Conservation (phyloP, 1,139 yeast genomes). For the Wickerhamiella pararugosa region DNA sequence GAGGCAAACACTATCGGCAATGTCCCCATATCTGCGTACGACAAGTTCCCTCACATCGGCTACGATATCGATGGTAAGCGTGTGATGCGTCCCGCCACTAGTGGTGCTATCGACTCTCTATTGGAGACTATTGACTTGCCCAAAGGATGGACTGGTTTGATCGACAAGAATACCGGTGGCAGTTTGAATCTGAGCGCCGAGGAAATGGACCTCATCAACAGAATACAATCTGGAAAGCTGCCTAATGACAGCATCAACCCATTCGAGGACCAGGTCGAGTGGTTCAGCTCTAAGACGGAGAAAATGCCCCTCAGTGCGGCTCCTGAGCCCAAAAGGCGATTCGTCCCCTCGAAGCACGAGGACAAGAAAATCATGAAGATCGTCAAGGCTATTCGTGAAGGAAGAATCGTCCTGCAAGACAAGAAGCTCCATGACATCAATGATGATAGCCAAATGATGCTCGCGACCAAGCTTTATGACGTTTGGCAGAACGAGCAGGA, state of each 20-base stretch:
- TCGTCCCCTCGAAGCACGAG: slow-evolving; percentile 92
- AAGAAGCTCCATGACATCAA: slow-evolving; percentile 40
- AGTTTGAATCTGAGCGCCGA: slow-evolving; percentile 74
- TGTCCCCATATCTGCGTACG: slow-evolving; percentile 84
- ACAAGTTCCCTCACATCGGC: slow-evolving; percentile 94
- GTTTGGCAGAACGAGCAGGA: slow-evolving; percentile 61
- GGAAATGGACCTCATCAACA: slow-evolving; percentile 76
- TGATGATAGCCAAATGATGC: slow-evolving; percentile 29
- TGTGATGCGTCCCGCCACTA: slow-evolving; percentile 97
- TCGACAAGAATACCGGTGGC: slow-evolving; percentile 84
- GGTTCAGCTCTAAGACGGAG: slow-evolving; percentile 81
- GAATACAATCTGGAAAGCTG: slow-evolving; percentile 71
- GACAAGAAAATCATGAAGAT: slow-evolving; percentile 93
- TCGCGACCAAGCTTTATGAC: slow-evolving; percentile 34
- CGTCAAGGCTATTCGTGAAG: slow-evolving; percentile 91
- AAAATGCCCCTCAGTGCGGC: slow-evolving; percentile 85
- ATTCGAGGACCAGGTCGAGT: slow-evolving; percentile 85
- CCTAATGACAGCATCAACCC: slow-evolving; percentile 75
- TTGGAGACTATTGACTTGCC: slow-evolving; percentile 86
- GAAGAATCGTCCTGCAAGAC: slow-evolving; percentile 69
- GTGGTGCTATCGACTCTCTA: slow-evolving; percentile 80
- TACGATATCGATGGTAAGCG: slow-evolving; percentile 95
- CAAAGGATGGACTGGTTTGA: slow-evolving; percentile 95
- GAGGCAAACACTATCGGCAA: slow-evolving; percentile 83
- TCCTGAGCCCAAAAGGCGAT: slow-evolving; percentile 95